Evolutionary conservation across 140 eudicot species (phyloP).

Genomic region (Bidens hawaiensis): DNA sequence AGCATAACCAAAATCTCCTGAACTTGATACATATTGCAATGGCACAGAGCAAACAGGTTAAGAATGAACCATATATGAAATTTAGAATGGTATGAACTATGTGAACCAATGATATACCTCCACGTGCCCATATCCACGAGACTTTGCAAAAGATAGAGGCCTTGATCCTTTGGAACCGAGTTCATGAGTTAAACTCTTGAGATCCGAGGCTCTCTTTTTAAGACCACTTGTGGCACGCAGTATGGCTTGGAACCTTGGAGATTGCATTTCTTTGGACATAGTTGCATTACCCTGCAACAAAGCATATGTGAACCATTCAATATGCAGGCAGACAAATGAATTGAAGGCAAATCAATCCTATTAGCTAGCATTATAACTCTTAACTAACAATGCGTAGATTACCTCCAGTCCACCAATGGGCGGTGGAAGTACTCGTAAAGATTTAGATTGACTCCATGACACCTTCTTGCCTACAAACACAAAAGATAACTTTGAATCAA

Average conservation of each 20-base stretch:
- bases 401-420: slow-evolving; percentile 59
- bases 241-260: slow-evolving; percentile 97
- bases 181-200: slow-evolving; percentile 90
- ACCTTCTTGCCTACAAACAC: slow-evolving; percentile 62
- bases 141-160: slow-evolving; percentile 79
- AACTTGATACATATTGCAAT: slow-evolving; percentile 27
- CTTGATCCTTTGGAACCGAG: slow-evolving; percentile 82
- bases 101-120: slow-evolving; percentile 52
- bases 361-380: background rate
- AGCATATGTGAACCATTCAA: slow-evolving; percentile 23
- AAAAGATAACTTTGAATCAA: no score
- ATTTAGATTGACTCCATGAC: slow-evolving; percentile 76
- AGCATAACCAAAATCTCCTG: slow-evolving; percentile 91
- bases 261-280: slow-evolving; percentile 77
- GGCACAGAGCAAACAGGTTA: slow-evolving; percentile 22
- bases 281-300: slow-evolving; percentile 61
- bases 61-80: slow-evolving; percentile 1
- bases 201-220: slow-evolving; percentile 63
- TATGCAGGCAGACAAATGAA: background rate
- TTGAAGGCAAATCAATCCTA: background rate
- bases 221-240: slow-evolving; percentile 92
- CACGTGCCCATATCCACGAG: slow-evolving; percentile 80
- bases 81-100: slow-evolving; percentile 9
- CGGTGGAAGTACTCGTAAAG: slow-evolving; percentile 52
- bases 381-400: slow-evolving; percentile 8